These are phyloP conservation scores for Neofusicoccum sp. DNA, from an alignment of 2,329 filamentous ascomycete species.

Conservation along the genomic window DNA sequence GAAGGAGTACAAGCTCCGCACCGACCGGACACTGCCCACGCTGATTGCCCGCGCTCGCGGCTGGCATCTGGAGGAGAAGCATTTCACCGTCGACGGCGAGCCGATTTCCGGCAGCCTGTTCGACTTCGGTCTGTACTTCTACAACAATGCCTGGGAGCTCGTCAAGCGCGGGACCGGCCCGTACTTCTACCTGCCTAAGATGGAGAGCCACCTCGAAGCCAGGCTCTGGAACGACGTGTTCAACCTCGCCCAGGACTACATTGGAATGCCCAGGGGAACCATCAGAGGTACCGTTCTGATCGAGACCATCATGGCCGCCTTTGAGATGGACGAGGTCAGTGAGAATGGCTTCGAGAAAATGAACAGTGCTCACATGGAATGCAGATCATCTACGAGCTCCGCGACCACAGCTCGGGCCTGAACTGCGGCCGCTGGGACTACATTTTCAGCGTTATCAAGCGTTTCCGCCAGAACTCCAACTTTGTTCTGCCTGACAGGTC, in stretches of 20 bases:
- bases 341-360: neutral
- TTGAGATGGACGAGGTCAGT: constrained; percentile 90
- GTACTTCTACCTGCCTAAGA: constrained; percentile 98
- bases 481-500: constrained; percentile 92
- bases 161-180: constrained; percentile 81
- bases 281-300: constrained; percentile 95
- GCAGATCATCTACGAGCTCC: constrained; percentile 94
- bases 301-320: constrained; percentile 95
- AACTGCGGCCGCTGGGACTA: constrained; percentile 99
- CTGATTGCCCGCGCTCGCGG: constrained; percentile 92
- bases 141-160: constrained; percentile 91
- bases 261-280: constrained; percentile 84
- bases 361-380: neutral
- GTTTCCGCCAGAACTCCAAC: constrained; percentile 90
- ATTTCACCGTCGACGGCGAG: constrained; percentile 92
- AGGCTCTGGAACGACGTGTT: constrained; percentile 98
- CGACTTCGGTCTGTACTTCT: constrained; percentile 98
- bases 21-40: constrained; percentile 80
- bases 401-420: constrained; percentile 91
- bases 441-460: constrained; percentile 99
- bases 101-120: constrained; percentile 90
- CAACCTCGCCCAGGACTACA: constrained; percentile 91
- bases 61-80: constrained; percentile 98
- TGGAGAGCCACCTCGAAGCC: constrained; percentile 96
- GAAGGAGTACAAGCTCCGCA: constrained; percentile 97